Evolutionary conservation across 108 stramenopile species (phyloP), one percentile per base, ranked within the genome.

Genomic region (Epithemia pelagica): DNA sequence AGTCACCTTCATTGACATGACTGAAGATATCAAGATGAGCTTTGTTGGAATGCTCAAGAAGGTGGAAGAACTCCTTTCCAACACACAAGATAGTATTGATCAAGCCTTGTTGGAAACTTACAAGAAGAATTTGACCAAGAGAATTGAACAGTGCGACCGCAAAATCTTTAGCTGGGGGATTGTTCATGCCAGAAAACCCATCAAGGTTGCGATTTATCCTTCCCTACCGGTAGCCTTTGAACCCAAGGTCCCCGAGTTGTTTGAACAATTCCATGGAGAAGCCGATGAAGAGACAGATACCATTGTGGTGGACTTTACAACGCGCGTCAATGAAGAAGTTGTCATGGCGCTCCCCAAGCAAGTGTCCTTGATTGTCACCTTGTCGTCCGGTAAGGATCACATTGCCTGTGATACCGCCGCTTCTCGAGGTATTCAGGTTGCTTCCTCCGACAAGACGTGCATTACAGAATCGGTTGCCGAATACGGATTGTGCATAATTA

Each of bases 321-420:
- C 78, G 55, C 75, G 78, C 53, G 71, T 84, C 60, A 28, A 56
- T 15, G 59, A 66, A 25, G 68, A 66, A 19, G 74, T 65, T 32
- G 79, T 85, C 31, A 75, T 64, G 37, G 76, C 72, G 22, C 61
- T 85, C 25, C 84, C 84, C 24, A 73, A 61, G 54, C 76, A 80
- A 0, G 72, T 69, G 0, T 52, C 68, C 28, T 55, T 85, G 59
- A 59, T 85, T 21, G 72, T 85, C 15, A 82, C 84, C 23, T 58
- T 85, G 73, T 78, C 77, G 51, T 80, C 84, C 0, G 84, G 84
- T 31, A 59, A 82, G 18, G 84, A 85, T 68, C 84, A 85, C 60
- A 85, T 85, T 65, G 80, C 78, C 55, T 55, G 79, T 22, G 54
- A 73, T 25, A 80, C 84, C n/a, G 71, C 70, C 19, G 55, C 72